phyloP scores from a whole-genome alignment of 306 rosid genomes.

The Trifolium pratense region DNA sequence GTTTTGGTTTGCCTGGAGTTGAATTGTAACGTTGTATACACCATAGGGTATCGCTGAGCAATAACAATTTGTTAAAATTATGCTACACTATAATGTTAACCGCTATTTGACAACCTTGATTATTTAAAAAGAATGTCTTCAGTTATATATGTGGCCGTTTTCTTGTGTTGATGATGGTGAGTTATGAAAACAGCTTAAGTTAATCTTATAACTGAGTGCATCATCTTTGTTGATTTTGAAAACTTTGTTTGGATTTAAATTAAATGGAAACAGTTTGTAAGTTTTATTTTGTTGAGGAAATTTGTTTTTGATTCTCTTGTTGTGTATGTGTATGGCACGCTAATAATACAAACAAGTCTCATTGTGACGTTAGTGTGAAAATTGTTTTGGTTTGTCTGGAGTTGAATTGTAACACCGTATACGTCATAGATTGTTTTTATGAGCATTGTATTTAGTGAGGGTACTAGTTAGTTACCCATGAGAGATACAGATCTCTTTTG shows the following conservation, averaged over 20 bases:
- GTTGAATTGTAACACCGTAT: not conserved
- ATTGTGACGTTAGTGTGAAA: not conserved
- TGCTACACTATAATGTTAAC: not conserved
- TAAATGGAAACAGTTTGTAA: not conserved
- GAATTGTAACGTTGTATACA: no score
- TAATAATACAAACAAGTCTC: not conserved
- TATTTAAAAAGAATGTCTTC: not conserved
- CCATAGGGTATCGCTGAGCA: no score
- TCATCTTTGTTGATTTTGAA: not conserved
- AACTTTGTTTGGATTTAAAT: not conserved
- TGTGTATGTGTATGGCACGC: conserved; percentile 1
- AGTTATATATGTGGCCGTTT: not conserved
- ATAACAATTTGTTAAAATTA: not conserved
- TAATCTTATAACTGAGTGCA: not conserved
- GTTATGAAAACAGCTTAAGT: not conserved
- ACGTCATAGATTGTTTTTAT: not conserved
- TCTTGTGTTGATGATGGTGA: not conserved
- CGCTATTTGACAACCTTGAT: not conserved
- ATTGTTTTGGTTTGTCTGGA: conserved; percentile 15
- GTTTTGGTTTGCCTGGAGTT: no score
- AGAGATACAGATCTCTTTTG: not conserved
- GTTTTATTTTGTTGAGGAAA: not conserved
- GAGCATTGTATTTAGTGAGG: not conserved
- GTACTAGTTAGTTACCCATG: not conserved
- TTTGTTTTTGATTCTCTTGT: conserved; percentile 19